These are phyloP conservation scores for Toxicodendron radicans DNA, from an alignment of 345 rosid species.

Conservation along the genomic window DNA sequence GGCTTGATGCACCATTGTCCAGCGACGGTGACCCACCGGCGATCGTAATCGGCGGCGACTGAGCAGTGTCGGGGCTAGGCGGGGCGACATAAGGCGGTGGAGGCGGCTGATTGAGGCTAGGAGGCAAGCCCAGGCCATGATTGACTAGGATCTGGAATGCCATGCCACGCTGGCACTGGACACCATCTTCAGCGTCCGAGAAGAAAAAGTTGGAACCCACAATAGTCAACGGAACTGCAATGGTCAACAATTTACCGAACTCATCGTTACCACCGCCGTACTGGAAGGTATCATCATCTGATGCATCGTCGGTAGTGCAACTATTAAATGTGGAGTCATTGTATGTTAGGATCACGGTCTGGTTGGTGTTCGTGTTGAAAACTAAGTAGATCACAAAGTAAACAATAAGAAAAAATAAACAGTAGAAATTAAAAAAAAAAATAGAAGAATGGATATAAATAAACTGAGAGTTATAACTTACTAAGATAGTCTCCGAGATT, in stretches of 20 bases:
- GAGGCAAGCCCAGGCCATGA: slow-evolving; percentile 62
- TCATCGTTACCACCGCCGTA: slow-evolving; percentile 41
- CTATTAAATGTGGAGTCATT: slow-evolving; percentile 45
- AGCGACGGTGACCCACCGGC: slow-evolving; percentile 24
- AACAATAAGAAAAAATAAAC: background rate
- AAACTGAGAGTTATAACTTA: slow-evolving; percentile 25
- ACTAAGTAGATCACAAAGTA: slow-evolving; percentile 27
- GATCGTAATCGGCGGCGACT: slow-evolving; percentile 36
- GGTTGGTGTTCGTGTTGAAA: slow-evolving; percentile 56
- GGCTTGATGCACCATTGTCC: slow-evolving; percentile 23
- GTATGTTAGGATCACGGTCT: slow-evolving; percentile 59
- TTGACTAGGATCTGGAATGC: slow-evolving; percentile 55
- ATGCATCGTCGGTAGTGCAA: slow-evolving; percentile 47
- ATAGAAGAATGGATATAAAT: background rate
- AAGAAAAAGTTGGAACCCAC: slow-evolving; percentile 56
- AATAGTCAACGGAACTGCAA: slow-evolving; percentile 48
- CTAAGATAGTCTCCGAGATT: slow-evolving; percentile 63
- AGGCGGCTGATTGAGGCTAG: slow-evolving; percentile 68
- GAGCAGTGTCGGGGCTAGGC: slow-evolving; percentile 36
- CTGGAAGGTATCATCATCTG: slow-evolving; percentile 38
- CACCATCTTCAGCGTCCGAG: slow-evolving; percentile 52
- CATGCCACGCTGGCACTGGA: slow-evolving; percentile 57
- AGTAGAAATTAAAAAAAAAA: too few species aligned
- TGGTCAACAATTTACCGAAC: slow-evolving; percentile 35
- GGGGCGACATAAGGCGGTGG: slow-evolving; percentile 59